Conservation (phyloP, 176 grass and related monocot species). For the Ensete ventricosum region DNA sequence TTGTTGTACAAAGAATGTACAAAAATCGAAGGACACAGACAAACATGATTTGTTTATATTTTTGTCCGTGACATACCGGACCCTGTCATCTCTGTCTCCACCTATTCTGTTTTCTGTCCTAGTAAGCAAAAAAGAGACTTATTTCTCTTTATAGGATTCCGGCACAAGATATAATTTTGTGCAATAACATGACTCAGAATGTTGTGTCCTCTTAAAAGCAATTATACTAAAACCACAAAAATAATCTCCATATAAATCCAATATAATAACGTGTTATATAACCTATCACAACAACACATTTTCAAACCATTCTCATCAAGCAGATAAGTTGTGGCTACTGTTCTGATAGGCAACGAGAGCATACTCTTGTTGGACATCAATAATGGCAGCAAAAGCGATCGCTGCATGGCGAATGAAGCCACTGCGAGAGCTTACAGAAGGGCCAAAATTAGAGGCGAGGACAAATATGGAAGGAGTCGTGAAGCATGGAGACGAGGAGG, state of each 20-base stretch:
- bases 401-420: conserved; percentile 5
- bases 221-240: not conserved
- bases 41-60: too few species aligned
- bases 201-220: not conserved
- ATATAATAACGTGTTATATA: too few species aligned
- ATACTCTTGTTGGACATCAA: conserved; percentile 41
- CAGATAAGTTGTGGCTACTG: not conserved
- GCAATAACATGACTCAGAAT: not conserved
- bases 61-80: too few species aligned
- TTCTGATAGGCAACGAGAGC: not conserved
- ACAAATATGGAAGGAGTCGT: conserved; percentile 10
- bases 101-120: too few species aligned
- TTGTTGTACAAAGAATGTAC: too few species aligned
- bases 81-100: too few species aligned
- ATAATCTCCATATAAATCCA: too few species aligned
- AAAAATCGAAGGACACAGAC: too few species aligned
- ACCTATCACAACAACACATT: too few species aligned
- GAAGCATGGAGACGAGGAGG: conserved; percentile 1
- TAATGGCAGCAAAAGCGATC: conserved; percentile 15
- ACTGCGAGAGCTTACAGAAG: not conserved
- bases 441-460: not conserved
- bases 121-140: too few species aligned
- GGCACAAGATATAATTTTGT: not conserved
- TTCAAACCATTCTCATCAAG: not conserved
- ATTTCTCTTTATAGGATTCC: not conserved